Base-by-base conservation (phyloP, 2,329 filamentous ascomycete genomes). In the Arachnopeziza araneosa region DNA sequence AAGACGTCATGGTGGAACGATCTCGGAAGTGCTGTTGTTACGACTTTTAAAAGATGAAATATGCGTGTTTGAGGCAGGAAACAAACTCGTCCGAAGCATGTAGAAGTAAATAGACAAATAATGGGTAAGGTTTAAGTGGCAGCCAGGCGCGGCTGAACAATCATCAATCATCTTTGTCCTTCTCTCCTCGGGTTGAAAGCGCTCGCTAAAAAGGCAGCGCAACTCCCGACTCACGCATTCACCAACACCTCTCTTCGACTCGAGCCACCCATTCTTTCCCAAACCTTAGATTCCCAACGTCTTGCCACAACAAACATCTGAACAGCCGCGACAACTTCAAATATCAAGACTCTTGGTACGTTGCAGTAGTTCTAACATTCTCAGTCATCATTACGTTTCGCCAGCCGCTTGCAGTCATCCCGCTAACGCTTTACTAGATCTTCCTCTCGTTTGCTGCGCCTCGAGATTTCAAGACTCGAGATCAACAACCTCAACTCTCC, bases 371-470 rank as follows among this genome's bases (percentile, higher is more conserved):
- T 44, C 36, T 44, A 3, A 44, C 17, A 30, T 3, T 44, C 36
- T 44, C 17, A 14, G 36, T 44, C 36, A 44, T 44, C 36, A 44
- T 44, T 44, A 12, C 36, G 36, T 44, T 17, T 44, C 36, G 36
- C 36, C 36, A 44, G 12, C 36, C 36, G 36, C 36, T 44, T 44
- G 36, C 12, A 19, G 36, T 62, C 64, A 54, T 61, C 56, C 26
- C 36, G 36, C 36, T 44, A 44, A 44, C 17, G 17, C 36, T 44
- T 44, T 12, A 14, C 36, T 44, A 44, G 36, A 17, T 17, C 36
- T 44, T 44, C 26, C 26, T 30, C 5, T 63, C 58, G 52, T 67
- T 66, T 63, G 64, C 67, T 67, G 64, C 66, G 61, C 66, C 64
- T 67, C 65, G 63, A 69, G 58, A 44, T 14, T 44, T 19, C 54